Conservation (phyloP, 805 yeast genomes). For the Candida ovalis region DNA sequence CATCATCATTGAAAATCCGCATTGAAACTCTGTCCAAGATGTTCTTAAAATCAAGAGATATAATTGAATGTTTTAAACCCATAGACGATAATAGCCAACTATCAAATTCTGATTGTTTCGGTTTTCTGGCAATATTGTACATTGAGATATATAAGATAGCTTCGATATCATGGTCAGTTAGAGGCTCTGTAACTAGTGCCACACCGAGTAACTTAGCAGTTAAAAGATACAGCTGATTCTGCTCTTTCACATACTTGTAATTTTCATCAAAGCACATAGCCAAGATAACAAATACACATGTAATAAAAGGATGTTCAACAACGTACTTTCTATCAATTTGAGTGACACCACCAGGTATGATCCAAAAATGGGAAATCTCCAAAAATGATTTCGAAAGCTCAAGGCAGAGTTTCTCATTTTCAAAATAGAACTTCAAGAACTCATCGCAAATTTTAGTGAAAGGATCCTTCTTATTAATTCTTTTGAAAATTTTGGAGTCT, state of each 20-base stretch:
- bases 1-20: constrained; percentile 29
- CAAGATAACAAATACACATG: constrained; percentile 49
- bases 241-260: constrained; percentile 44
- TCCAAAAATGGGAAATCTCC: constrained; percentile 55
- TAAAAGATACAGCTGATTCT: constrained; percentile 42
- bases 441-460: constrained; percentile 36
- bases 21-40: constrained; percentile 36
- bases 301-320: constrained; percentile 47
- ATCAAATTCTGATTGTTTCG: constrained; percentile 49
- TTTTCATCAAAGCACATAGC: constrained; percentile 57
- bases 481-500: constrained; percentile 25
- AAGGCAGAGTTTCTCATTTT: constrained; percentile 41
- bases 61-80: constrained; percentile 46
- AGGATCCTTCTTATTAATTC: constrained; percentile 27
- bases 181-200: constrained; percentile 46
- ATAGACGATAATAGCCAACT: constrained; percentile 49
- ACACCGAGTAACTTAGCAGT: constrained; percentile 47
- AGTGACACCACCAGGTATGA: constrained; percentile 57
- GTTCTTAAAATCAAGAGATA: constrained; percentile 42
- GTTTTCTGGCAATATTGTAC: constrained; percentile 52
- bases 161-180: constrained; percentile 58
- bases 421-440: constrained; percentile 43
- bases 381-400: constrained; percentile 45
- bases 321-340: constrained; percentile 44
- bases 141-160: constrained; percentile 52